These are phyloP conservation scores for Candida dubliniensis DNA, from an alignment of 1,139 yeast species.

Conservation along the genomic window DNA sequence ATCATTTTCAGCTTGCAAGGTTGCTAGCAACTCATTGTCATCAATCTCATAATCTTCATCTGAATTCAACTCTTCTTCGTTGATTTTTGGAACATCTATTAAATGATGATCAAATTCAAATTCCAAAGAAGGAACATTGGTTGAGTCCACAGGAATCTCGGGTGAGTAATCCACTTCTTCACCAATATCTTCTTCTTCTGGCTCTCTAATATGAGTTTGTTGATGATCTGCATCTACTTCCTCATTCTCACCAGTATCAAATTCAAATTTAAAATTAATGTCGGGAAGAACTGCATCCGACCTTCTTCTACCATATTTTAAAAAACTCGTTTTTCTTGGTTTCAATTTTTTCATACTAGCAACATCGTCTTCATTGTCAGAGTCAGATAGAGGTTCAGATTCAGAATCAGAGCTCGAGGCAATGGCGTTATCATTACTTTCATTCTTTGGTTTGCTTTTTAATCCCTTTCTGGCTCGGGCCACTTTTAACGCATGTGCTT, in stretches of 20 bases:
- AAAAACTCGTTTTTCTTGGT: slow-evolving; percentile 20
- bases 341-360: slow-evolving; percentile 12
- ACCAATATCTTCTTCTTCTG: slow-evolving; percentile 63
- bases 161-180: slow-evolving; percentile 48
- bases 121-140: slow-evolving; percentile 25
- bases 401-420: slow-evolving; percentile 13
- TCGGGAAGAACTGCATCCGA: slow-evolving; percentile 47
- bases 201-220: slow-evolving; percentile 11
- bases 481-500: slow-evolving; percentile 54
- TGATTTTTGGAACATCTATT: slow-evolving; percentile 50
- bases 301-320: slow-evolving; percentile 39
- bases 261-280: slow-evolving; percentile 59
- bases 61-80: slow-evolving; percentile 55
- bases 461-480: slow-evolving; percentile 43
- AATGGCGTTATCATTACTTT: slow-evolving; percentile 14
- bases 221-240: slow-evolving; percentile 19
- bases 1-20: slow-evolving; percentile 67
- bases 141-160: slow-evolving; percentile 15
- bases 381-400: slow-evolving; percentile 1
- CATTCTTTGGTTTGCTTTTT: slow-evolving; percentile 12
- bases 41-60: slow-evolving; percentile 73
- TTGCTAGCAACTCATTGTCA: slow-evolving; percentile 67
- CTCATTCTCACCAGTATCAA: slow-evolving; percentile 33
- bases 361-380: slow-evolving; percentile 3
- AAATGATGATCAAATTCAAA: slow-evolving; percentile 41